Base-by-base conservation (phyloP, 2,329 filamentous ascomycete genomes). In the Penicillium sumatraense region DNA sequence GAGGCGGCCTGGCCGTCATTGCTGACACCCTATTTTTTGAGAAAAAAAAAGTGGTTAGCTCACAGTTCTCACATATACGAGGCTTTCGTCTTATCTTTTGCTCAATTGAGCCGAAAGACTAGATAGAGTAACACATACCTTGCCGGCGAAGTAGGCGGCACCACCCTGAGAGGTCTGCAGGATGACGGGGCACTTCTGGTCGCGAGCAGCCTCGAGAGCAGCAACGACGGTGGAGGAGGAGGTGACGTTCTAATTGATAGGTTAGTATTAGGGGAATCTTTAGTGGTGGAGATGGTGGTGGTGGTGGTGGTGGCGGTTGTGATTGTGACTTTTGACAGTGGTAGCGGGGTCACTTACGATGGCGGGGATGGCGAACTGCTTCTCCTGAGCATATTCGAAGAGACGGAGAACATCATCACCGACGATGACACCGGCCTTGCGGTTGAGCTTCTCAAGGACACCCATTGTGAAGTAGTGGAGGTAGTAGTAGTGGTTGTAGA, bases 161-260 rank as follows among this genome's bases (percentile, higher is more conserved):
- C 93, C 93, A 72, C 95, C 95, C 80, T 98, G 91, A 69, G 90
- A 96, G 71, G 90, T 84, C 82, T 98, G 95, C 67, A 98, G 87
- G 79, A 97, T 89, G 79, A 97, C 88, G 69, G 95, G 95, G 59
- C 90, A 84, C 78, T 96, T 96, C 75, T 87, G 83, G 78, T 98
- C 93, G 71, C 91, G 89, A 68, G 95, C 95, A 75, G 95, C 95
- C 85, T 99, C 95, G 68, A 99, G 91, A 52, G 91, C 81, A 69
- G 91, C 87, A 65, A 97, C 89, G 61, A 87, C 89, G 60, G 89
- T 91, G 61, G 91, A 96, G 60, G 90, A 96, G 38, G 92, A 96
- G 68, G 93, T 98, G 73, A 96, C 90, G 81, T 98, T 97, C 82
- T 84, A 24, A 14, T 13, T 5, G 21, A 31, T 18, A 18, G 50